A percentile compares a stretch with the other conserved stretches of the same genome.
Evolutionary conservation across 2,329 filamentous ascomycete genomes (phyloP).

Genomic region (Ceratocystis destructans): DNA sequence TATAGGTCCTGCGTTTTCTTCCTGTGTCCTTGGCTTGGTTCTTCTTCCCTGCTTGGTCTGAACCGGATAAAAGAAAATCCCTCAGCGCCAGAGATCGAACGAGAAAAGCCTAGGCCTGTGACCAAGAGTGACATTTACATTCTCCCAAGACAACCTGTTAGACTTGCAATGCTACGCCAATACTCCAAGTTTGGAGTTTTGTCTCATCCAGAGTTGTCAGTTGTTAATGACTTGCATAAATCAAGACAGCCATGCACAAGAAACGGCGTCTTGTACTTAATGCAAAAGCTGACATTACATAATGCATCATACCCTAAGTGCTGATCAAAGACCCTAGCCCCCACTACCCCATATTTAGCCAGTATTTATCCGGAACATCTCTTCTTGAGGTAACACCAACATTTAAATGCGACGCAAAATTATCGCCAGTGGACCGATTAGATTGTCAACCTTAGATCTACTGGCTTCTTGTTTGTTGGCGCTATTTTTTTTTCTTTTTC

Average conservation of each 20-base stretch:
- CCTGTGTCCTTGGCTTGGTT: background rate
- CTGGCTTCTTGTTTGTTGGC: background rate
- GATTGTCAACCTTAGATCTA: background rate
- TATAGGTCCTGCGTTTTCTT: background rate
- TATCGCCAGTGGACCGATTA: background rate
- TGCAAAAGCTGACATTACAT: background rate
- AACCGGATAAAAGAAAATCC: background rate
- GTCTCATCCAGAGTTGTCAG: background rate
- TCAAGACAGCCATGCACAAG: background rate
- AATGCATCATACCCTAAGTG: background rate
- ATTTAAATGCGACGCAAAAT: background rate
- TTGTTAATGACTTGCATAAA: background rate
- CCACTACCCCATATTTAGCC: background rate
- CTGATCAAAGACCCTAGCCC: background rate
- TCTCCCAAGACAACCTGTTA: background rate
- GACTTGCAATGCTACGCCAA: background rate
- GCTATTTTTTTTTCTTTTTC: background rate
- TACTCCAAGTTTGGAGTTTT: background rate
- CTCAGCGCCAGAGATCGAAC: no score
- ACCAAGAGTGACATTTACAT: background rate
- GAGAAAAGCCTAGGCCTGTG: background rate
- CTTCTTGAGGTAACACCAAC: constrained; percentile 2
- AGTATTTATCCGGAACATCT: background rate
- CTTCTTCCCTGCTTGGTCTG: background rate
- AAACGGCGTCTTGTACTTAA: background rate